Conservation (phyloP, 2,329 filamentous ascomycete species). For the Sporothrix brasiliensis region DNA sequence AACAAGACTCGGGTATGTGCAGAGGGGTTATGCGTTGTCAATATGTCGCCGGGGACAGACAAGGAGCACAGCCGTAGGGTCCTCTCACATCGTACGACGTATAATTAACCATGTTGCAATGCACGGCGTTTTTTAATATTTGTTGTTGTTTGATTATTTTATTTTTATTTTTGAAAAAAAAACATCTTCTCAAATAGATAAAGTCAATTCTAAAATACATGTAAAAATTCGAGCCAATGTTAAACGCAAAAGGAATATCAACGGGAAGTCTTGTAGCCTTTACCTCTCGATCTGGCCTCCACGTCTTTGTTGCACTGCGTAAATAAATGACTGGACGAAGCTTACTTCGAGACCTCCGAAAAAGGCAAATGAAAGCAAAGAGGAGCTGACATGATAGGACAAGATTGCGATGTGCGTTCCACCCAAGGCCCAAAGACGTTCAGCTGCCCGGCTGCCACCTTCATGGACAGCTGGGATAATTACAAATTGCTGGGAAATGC, state of each 20-base stretch:
- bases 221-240: background rate
- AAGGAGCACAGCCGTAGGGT: background rate
- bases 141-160: too few relatives aligned
- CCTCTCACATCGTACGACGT: background rate
- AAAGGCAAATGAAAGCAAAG: background rate
- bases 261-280: too few relatives aligned
- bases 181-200: background rate
- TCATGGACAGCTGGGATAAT: background rate
- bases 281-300: too few relatives aligned
- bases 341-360: background rate
- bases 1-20: background rate
- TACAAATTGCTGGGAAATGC: background rate
- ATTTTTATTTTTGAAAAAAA: background rate
- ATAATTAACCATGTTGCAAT: background rate
- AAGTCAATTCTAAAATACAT: background rate
- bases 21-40: constrained; percentile 19
- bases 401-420: constrained; percentile 13
- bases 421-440: background rate
- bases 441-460: background rate
- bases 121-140: background rate
- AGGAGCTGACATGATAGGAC: background rate
- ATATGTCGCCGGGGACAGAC: constrained; percentile 2
- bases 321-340: background rate
- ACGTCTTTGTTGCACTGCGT: background rate
- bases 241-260: too few relatives aligned